Evolutionary conservation across 1,139 yeast species (phyloP).

Genomic region (Hyphopichia burtonii): DNA sequence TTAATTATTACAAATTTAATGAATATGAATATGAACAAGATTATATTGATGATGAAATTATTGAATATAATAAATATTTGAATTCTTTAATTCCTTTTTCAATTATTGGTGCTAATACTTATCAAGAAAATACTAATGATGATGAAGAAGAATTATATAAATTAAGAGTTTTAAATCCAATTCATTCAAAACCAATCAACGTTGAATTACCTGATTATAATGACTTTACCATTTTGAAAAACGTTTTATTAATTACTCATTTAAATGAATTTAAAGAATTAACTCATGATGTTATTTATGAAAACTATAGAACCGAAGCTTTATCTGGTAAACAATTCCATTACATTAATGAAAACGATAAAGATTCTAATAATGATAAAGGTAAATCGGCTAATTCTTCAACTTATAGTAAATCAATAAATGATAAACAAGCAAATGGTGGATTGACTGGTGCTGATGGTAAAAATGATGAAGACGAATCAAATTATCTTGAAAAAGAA

Average conservation of each 20-base stretch:
- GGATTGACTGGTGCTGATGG: neutral
- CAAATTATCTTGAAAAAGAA: conserved; percentile 62
- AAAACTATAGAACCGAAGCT: conserved; percentile 69
- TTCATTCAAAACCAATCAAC: conserved; percentile 39
- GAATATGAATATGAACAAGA: conserved; percentile 50
- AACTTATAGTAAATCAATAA: neutral
- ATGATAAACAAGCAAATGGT: neutral
- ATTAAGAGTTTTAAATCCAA: conserved; percentile 38
- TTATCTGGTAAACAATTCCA: conserved; percentile 50
- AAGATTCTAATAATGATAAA: conserved; percentile 6
- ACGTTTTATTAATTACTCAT: conserved; percentile 72
- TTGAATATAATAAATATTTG: conserved; percentile 47
- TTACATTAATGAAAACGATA: conserved; percentile 24
- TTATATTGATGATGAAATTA: conserved; percentile 49
- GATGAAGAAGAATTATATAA: conserved; percentile 38
- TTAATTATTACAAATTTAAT: conserved; percentile 46
- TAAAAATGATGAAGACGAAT: conserved; percentile 30
- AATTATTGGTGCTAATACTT: conserved; percentile 45
- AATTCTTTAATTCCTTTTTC: conserved; percentile 43
- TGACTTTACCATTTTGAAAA: conserved; percentile 65
- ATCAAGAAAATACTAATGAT: conserved; percentile 30
- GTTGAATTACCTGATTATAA: conserved; percentile 57
- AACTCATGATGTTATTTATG: conserved; percentile 67
- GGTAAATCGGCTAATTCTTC: conserved; percentile 6
- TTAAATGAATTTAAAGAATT: conserved; percentile 71